phyloP scores from a whole-genome alignment of 2,329 filamentous ascomycete genomes.

The Xylaria multiplex region DNA sequence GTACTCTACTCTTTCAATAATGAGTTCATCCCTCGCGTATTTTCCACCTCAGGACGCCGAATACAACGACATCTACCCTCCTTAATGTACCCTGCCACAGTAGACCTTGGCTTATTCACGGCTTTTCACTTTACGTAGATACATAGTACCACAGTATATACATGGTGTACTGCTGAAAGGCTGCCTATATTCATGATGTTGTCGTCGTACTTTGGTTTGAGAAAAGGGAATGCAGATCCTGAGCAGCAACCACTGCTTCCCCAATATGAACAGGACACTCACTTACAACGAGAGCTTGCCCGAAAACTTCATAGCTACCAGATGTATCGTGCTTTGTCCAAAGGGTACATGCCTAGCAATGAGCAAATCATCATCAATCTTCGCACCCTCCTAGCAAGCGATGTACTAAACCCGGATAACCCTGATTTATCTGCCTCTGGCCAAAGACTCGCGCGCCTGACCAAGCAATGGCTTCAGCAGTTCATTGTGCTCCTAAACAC shows the following conservation, averaged over 20 bases:
- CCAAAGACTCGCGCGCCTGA: constrained; percentile 75
- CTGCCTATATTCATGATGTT: constrained; percentile 49
- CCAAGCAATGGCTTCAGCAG: constrained; percentile 77
- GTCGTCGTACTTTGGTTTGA: constrained; percentile 73
- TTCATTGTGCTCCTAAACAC: constrained; percentile 83
- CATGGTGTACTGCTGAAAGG: constrained; percentile 2
- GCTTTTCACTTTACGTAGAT: background rate
- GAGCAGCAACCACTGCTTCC: constrained; percentile 84
- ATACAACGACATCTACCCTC: background rate
- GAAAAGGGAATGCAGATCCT: constrained; percentile 59
- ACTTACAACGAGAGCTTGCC: constrained; percentile 79
- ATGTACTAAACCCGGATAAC: constrained; percentile 79
- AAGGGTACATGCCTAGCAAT: constrained; percentile 92
- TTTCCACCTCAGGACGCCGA: background rate
- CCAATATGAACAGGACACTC: constrained; percentile 83
- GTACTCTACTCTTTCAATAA: background rate
- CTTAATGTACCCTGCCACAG: background rate
- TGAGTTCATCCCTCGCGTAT: background rate
- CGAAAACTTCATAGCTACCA: constrained; percentile 94
- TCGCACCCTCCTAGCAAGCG: constrained; percentile 79
- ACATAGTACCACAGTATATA: background rate
- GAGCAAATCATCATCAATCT: constrained; percentile 84
- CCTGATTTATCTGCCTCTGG: constrained; percentile 81
- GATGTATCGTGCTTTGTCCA: constrained; percentile 82
- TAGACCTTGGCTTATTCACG: background rate